Conservation (phyloP, 139 green algal genomes). For the Picochlorum sp. region DNA sequence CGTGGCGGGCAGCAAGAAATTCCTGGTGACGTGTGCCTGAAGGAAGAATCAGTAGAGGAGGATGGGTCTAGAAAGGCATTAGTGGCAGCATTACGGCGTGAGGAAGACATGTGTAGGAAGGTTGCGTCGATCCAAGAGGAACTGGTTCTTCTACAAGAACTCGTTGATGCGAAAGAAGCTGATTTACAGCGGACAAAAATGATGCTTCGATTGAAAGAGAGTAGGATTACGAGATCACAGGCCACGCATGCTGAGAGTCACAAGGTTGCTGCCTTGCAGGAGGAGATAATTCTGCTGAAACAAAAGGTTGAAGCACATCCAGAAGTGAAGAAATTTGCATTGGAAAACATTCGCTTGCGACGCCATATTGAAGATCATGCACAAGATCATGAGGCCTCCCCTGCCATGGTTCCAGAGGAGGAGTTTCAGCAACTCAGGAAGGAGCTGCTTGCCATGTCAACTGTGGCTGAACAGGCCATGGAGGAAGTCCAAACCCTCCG, state of each 20-base stretch:
- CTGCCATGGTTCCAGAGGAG: background rate
- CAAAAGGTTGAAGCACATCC: conserved; percentile 31
- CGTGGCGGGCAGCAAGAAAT: background rate
- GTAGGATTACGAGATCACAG: conserved; percentile 21
- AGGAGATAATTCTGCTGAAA: conserved; percentile 29
- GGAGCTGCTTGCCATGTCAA: conserved; percentile 9
- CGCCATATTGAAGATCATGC: conserved; percentile 1
- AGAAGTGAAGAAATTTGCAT: conserved; percentile 44
- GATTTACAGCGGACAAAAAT: conserved; percentile 40
- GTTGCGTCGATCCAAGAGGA: conserved; percentile 34
- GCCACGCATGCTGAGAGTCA: conserved; percentile 9
- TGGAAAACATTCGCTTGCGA: conserved; percentile 33
- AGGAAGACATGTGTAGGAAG: conserved; percentile 28
- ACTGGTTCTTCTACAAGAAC: conserved; percentile 29
- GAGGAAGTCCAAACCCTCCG: conserved; percentile 19
- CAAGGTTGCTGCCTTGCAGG: conserved; percentile 6
- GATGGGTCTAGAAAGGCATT: conserved; percentile 12
- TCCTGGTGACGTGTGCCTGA: background rate
- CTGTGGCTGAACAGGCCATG: conserved; percentile 11
- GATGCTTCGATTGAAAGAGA: conserved; percentile 42
- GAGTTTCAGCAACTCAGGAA: conserved; percentile 23
- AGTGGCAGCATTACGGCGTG: conserved; percentile 30
- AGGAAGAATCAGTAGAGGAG: conserved; percentile 20
- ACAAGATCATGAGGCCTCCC: too few relatives aligned
- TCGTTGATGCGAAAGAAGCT: conserved; percentile 32